phyloP scores from a whole-genome alignment of 495 filamentous ascomycete species.

The Penicillium taxi region DNA sequence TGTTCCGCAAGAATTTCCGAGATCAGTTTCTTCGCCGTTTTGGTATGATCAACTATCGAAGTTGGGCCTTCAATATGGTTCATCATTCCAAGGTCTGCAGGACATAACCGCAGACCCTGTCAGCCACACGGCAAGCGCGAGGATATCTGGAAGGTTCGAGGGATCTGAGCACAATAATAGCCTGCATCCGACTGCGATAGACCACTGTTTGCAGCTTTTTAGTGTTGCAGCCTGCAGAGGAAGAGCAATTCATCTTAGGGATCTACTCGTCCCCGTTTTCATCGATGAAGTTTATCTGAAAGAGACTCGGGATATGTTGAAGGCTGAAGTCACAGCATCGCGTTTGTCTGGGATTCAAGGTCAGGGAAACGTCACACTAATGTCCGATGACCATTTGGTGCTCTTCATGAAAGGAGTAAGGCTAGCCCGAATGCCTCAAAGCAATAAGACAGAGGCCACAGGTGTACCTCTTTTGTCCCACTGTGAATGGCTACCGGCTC shows the following conservation, averaged over 20 bases:
- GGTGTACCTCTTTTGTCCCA: neutral
- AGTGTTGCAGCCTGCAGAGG: too few relatives aligned
- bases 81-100: conserved; percentile 18
- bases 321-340: neutral
- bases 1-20: conserved; percentile 4
- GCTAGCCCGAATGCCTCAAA: neutral
- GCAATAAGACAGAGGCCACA: neutral
- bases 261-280: too few relatives aligned
- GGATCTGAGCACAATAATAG: too few relatives aligned
- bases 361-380: neutral
- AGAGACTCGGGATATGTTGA: neutral
- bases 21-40: conserved; percentile 3
- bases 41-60: conserved; percentile 31
- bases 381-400: neutral
- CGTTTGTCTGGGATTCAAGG: neutral
- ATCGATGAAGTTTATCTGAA: too few relatives aligned
- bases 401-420: neutral
- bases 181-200: too few relatives aligned
- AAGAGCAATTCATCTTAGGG: too few relatives aligned
- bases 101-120: conserved; percentile 19
- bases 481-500: neutral
- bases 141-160: conserved; percentile 12
- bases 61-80: conserved; percentile 31
- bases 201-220: too few relatives aligned
- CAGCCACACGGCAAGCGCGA: neutral